phyloP scores from a whole-genome alignment of 2,329 filamentous ascomycete species.

The Clarireedia sp. region DNA sequence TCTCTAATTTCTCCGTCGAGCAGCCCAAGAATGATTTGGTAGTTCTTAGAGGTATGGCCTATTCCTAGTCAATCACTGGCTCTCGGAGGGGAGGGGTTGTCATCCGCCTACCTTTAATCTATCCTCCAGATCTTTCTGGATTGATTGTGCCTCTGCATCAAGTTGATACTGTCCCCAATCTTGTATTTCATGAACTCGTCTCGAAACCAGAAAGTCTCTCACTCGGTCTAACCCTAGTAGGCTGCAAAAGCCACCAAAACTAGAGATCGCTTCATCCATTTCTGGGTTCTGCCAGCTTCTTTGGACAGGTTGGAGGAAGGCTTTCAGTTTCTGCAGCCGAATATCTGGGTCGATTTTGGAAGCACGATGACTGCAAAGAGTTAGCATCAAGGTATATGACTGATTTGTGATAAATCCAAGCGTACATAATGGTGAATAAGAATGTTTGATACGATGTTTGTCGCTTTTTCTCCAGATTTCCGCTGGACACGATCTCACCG shows the following conservation, averaged over 20 bases:
- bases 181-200: constrained; percentile 63
- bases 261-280: constrained; percentile 61
- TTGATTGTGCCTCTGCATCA: constrained; percentile 67
- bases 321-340: constrained; percentile 63
- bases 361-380: constrained; percentile 62
- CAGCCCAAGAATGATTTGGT: constrained; percentile 91
- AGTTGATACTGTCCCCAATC: constrained; percentile 78
- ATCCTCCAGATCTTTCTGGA: constrained; percentile 72
- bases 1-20: constrained; percentile 81
- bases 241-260: constrained; percentile 71
- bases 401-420: constrained; percentile 1
- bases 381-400: neutral
- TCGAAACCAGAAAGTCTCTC: constrained; percentile 67
- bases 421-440: constrained; percentile 81
- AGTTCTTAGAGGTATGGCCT: constrained; percentile 67
- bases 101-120: constrained; percentile 51
- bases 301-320: constrained; percentile 77
- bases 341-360: constrained; percentile 62
- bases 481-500: constrained; percentile 67
- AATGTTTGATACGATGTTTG: constrained; percentile 83
- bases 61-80: neutral
- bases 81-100: neutral
- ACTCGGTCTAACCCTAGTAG: constrained; percentile 74
- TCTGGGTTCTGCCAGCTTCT: constrained; percentile 68
- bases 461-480: constrained; percentile 70